These are phyloP conservation scores for Colletotrichum camelliae DNA, from an alignment of 2,329 filamentous ascomycete species.

Conservation along the genomic window DNA sequence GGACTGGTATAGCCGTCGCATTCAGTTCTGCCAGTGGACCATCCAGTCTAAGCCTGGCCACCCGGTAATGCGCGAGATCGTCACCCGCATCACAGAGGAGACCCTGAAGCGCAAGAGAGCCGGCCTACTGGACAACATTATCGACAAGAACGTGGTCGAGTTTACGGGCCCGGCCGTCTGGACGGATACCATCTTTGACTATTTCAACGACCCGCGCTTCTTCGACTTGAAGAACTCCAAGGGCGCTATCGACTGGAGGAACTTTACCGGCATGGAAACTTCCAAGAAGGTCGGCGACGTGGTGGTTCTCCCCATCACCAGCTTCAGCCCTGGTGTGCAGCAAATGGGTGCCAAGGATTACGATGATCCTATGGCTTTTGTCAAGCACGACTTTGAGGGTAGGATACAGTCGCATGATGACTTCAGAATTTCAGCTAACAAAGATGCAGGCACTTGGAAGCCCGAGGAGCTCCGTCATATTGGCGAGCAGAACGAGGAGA, in stretches of 20 bases:
- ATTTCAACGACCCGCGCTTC: conserved; percentile 89
- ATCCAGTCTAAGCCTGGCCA: conserved; percentile 96
- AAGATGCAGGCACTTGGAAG: conserved; percentile 72
- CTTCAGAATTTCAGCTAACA: background rate
- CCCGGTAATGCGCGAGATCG: conserved; percentile 86
- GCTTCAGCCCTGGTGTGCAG: conserved; percentile 92
- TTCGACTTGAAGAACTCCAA: conserved; percentile 79
- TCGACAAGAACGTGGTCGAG: conserved; percentile 81
- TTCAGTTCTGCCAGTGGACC: conserved; percentile 99
- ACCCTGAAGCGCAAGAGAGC: conserved; percentile 75
- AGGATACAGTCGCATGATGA: conserved; percentile 31
- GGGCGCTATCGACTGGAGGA: conserved; percentile 79
- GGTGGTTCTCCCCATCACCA: conserved; percentile 91
- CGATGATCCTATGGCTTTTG: conserved; percentile 95
- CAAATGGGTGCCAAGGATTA: conserved; percentile 91
- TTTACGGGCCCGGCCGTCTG: conserved; percentile 94
- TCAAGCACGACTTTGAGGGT: conserved; percentile 97
- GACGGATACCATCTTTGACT: conserved; percentile 91
- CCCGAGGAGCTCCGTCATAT: conserved; percentile 75
- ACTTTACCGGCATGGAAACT: conserved; percentile 86
- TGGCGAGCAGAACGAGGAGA: conserved; percentile 47
- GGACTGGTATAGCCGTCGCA: conserved; percentile 93
- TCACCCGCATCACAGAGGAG: conserved; percentile 83
- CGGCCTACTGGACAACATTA: conserved; percentile 63
- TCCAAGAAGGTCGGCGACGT: conserved; percentile 93